These are phyloP conservation scores for Basipetospora chlamydospora DNA, from an alignment of 2,329 filamentous ascomycete species.

Conservation along the genomic window DNA sequence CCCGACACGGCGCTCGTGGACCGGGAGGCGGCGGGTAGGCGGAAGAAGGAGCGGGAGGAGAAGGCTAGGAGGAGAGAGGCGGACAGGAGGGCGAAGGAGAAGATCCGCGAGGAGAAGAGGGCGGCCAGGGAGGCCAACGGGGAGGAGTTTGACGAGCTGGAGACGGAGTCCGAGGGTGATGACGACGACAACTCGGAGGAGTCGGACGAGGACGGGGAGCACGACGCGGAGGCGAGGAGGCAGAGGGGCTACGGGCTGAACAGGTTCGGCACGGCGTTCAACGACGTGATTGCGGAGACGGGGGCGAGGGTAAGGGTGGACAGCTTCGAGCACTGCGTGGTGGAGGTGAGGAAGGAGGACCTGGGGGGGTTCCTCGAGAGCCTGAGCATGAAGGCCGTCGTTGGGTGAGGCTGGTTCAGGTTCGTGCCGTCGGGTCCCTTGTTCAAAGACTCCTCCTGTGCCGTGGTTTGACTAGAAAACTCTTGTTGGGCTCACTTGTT, in stretches of 20 bases:
- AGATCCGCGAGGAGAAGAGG: constrained; percentile 44
- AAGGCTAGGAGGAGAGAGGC: constrained; percentile 50
- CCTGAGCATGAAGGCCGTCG: constrained; percentile 80
- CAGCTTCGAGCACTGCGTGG: constrained; percentile 93
- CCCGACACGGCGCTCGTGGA: constrained; percentile 57
- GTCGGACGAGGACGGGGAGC: constrained; percentile 39
- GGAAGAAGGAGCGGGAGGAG: constrained; percentile 45
- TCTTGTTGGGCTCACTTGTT: neutral
- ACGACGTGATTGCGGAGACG: constrained; percentile 86
- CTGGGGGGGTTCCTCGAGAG: constrained; percentile 80
- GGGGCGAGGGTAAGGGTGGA: constrained; percentile 82
- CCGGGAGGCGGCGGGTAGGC: constrained; percentile 49
- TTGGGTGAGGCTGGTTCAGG: constrained; percentile 30
- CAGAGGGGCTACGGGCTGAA: constrained; percentile 64
- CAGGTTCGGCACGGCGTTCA: constrained; percentile 86
- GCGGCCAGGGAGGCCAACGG: constrained; percentile 27
- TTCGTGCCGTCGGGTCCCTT: neutral
- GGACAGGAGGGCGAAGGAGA: constrained; percentile 38
- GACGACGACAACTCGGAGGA: constrained; percentile 26
- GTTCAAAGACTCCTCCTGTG: neutral
- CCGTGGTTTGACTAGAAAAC: constrained; percentile 3
- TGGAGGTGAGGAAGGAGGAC: constrained; percentile 96
- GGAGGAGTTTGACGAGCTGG: constrained; percentile 27
- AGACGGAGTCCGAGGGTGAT: constrained; percentile 26
- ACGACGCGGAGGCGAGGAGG: constrained; percentile 35